phyloP scores from a whole-genome alignment of 176 grass and related monocot genomes.

The Sorghum bicolor region Sorghum_bicolor_NCBIv3 NC_012870.2:8969501-8970000 shows the following conservation, averaged over 20 bases:
- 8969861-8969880: no score
- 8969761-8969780: no score
- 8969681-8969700: conserved; percentile 65
- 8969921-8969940: no score
- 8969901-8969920: no score
- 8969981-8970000: no score
- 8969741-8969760: not conserved
- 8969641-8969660: not conserved
- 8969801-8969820: no score
- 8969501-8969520: conserved; percentile 92
- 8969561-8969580: not conserved
- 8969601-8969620: not conserved
- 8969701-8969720: conserved; percentile 42
- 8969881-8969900: no score
- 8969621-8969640: not conserved
- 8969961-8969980: no score
- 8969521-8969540: conserved; percentile 77
- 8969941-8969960: no score
- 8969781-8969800: no score
- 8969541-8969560: not conserved
- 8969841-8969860: no score
- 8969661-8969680: conserved; percentile 39
- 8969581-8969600: not conserved
- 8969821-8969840: no score
- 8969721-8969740: conserved; percentile 15